Base-by-base conservation (phyloP, 768 basidiomycete genomes). In the Rhizopogon vulgaris region DNA sequence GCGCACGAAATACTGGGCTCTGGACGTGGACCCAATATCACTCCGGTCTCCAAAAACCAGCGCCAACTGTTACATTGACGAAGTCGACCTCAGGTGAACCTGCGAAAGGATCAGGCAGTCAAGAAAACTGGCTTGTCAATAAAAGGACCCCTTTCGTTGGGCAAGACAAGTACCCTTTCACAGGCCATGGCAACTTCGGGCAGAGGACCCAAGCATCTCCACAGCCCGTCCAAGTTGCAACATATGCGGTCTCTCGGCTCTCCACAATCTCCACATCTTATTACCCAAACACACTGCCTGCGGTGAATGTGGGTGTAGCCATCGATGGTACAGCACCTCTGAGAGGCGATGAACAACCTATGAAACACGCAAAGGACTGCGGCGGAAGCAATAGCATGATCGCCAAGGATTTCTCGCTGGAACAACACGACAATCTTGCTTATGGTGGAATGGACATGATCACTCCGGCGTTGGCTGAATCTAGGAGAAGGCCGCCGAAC, bases 1-100 rank as follows among this genome's bases (percentile, higher is more conserved):
- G 69, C 58, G 71, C 70, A n/a, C 69, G 67, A 49, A 72, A 75
- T 41, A 73, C 69, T 6, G 72, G 76, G 6, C 63, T 73, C 15
- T 84, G 80, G 78, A 74, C 68, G 30, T 83, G 80, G 80, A 74
- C 78, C 0, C 78, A 79, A 56, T 82, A 80, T 30, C 75, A 73
- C 39, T 71, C 75, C 11, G 68, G 63, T 11, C 60, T 69, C 43
- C 66, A 58, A 3, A 69, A 57, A 34, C 65, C 57, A 38, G 62
- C 54, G 9, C 68, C 60, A 25, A 54, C 34, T 30, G 55, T 57
- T 40, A 61, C 55, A 27, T 56, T 59, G 47, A 58, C 64, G n/a
- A 59, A 60, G n/a, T 56, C 63, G 24, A 60, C 59, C 27, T 57
- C 59, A 32, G 59, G 58, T 40, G 52, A 53, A 42, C 24, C 42